phyloP scores from a whole-genome alignment of 2,329 filamentous ascomycete species.

The Grosmannia serpens region DNA sequence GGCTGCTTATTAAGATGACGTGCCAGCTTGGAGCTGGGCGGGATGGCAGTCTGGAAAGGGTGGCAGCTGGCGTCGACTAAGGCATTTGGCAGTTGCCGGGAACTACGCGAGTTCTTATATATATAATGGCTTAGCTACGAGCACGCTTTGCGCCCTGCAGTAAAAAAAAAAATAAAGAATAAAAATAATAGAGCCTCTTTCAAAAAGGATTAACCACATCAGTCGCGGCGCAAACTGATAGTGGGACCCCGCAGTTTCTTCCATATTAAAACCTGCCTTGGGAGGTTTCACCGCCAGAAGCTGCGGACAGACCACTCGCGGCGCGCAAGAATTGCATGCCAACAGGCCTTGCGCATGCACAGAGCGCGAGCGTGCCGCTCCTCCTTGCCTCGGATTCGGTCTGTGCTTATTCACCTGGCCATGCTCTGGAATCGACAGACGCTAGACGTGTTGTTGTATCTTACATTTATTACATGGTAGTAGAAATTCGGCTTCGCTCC shows the following conservation, averaged over 20 bases:
- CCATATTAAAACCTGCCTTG: neutral
- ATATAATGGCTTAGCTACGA: neutral
- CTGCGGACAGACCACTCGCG: neutral
- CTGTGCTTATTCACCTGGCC: too few relatives aligned
- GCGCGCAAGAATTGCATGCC: neutral
- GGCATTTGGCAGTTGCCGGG: neutral
- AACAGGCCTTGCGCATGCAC: too few relatives aligned
- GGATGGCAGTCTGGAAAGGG: neutral
- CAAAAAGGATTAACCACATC: neutral
- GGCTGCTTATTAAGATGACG: slow-evolving; percentile 1
- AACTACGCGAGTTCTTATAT: neutral
- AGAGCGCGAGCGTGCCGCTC: too few relatives aligned
- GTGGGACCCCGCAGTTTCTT: neutral
- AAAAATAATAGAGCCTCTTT: neutral
- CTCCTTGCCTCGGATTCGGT: too few relatives aligned
- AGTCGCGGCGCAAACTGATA: neutral
- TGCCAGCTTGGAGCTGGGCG: neutral
- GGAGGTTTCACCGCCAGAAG: neutral
- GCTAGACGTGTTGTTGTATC: too few relatives aligned
- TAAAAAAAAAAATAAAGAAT: neutral
- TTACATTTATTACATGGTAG: too few relatives aligned
- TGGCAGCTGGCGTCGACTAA: neutral
- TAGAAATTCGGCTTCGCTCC: too few relatives aligned
- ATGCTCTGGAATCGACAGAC: too few relatives aligned
- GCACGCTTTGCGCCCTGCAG: neutral